phyloP scores from a whole-genome alignment of 2,329 filamentous ascomycete genomes.

The Macrophomina tecta region DNA sequence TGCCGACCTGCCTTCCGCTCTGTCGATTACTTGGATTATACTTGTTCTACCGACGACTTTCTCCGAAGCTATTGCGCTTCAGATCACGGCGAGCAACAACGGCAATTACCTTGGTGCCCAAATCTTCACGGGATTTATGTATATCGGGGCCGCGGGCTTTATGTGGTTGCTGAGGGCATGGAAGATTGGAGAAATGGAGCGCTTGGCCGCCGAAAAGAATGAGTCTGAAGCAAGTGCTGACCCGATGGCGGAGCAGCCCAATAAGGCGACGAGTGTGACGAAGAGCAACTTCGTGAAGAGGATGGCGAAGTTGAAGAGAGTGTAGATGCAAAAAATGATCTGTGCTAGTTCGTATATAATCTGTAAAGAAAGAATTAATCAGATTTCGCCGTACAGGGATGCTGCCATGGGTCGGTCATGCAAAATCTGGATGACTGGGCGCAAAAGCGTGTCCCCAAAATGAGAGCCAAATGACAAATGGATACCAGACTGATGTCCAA shows the following conservation, averaged over 20 bases:
- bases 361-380: neutral
- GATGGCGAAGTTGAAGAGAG: slow-evolving; percentile 17
- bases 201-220: slow-evolving; percentile 42
- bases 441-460: too few species aligned
- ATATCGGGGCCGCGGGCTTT: slow-evolving; percentile 61
- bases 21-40: slow-evolving; percentile 75
- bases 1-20: slow-evolving; percentile 68
- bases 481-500: too few species aligned
- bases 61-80: slow-evolving; percentile 61
- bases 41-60: slow-evolving; percentile 74
- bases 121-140: slow-evolving; percentile 67
- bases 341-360: neutral
- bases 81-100: slow-evolving; percentile 57
- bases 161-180: slow-evolving; percentile 63
- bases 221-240: slow-evolving; percentile 35
- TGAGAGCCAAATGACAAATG: too few species aligned
- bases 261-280: neutral
- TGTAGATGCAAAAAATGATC: neutral
- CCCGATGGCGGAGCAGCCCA: slow-evolving; percentile 29
- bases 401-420: too few species aligned
- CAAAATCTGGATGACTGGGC: too few species aligned
- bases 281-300: slow-evolving; percentile 20
- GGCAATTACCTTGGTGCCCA: slow-evolving; percentile 63
- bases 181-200: slow-evolving; percentile 64
- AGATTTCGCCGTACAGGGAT: too few species aligned